phyloP scores from a whole-genome alignment of 805 yeast species.

The Lachancea mirantina region DNA sequence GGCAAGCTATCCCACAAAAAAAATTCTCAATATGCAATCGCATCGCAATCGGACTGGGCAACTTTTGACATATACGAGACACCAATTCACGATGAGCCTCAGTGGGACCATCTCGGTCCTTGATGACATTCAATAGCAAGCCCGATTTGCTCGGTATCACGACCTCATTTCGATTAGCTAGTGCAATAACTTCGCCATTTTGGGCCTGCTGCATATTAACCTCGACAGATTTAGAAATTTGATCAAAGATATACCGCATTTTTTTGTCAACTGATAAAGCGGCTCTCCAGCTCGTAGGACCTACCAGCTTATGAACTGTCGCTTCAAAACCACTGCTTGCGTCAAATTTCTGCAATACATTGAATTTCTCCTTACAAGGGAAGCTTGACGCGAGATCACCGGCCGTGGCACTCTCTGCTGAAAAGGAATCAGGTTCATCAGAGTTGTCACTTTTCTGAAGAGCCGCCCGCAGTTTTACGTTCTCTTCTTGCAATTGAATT shows the following conservation, averaged over 20 bases:
- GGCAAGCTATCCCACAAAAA: neutral
- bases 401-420: neutral
- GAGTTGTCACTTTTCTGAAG: neutral
- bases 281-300: conserved; percentile 1
- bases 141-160: too few relatives aligned
- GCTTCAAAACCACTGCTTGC: neutral
- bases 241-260: conserved; percentile 1
- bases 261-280: conserved; percentile 2
- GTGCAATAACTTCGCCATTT: neutral
- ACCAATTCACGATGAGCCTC: too few relatives aligned
- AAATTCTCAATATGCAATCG: conserved; percentile 1
- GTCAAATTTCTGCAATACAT: neutral
- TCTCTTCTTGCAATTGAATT: neutral
- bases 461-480: neutral
- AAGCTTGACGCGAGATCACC: conserved; percentile 1
- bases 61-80: neutral
- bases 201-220: too few relatives aligned
- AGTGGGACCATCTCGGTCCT: too few relatives aligned
- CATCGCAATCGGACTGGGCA: neutral
- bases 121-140: too few relatives aligned
- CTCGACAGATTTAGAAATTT: neutral
- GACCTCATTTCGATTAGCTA: neutral
- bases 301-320: neutral
- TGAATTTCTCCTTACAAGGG: conserved; percentile 1
- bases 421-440: neutral